A percentile compares a stretch with the other conserved stretches of the same genome.
Conservation (phyloP, 805 yeast species). For the Lipomyces orientalis region DNA sequence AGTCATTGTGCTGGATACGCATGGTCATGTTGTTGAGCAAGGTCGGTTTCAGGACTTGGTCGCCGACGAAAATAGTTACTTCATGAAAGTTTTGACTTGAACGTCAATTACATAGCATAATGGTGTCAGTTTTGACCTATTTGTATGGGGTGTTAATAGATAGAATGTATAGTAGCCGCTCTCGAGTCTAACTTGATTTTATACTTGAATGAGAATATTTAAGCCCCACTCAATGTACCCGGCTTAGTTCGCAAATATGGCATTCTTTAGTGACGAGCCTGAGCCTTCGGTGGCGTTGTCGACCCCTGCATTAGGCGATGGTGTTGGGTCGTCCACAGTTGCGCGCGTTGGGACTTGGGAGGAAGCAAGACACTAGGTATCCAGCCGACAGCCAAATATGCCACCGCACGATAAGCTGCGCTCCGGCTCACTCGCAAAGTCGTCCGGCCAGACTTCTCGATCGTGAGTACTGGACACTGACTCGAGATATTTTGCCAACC, state of each 20-base stretch:
- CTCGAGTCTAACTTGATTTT: neutral
- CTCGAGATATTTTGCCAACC: neutral
- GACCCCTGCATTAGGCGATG: no score
- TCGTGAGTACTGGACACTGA: neutral
- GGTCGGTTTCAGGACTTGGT: constrained; percentile 54
- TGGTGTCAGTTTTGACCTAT: neutral
- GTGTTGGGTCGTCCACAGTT: no score
- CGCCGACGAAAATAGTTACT: constrained; percentile 43
- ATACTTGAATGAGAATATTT: neutral
- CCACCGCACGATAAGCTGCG: neutral
- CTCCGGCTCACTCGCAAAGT: no score
- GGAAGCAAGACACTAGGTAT: neutral
- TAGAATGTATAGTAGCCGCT: neutral
- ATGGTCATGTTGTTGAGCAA: constrained; percentile 60
- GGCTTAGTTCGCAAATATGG: no score
- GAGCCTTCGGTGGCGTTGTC: no score
- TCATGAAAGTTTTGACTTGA: constrained; percentile 32
- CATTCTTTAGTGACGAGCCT: no score
- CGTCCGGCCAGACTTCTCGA: neutral
- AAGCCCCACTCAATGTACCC: no score
- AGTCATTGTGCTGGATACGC: constrained; percentile 57
- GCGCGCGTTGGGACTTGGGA: constrained; percentile 2
- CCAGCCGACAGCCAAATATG: neutral
- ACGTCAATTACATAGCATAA: neutral
- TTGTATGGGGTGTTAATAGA: neutral